Percentiles rank a stretch among this genome's conserved stretches.
phyloP scores from a whole-genome alignment of 192 early-diverging fungal genomes.

The Coemansia sp. region DNA sequence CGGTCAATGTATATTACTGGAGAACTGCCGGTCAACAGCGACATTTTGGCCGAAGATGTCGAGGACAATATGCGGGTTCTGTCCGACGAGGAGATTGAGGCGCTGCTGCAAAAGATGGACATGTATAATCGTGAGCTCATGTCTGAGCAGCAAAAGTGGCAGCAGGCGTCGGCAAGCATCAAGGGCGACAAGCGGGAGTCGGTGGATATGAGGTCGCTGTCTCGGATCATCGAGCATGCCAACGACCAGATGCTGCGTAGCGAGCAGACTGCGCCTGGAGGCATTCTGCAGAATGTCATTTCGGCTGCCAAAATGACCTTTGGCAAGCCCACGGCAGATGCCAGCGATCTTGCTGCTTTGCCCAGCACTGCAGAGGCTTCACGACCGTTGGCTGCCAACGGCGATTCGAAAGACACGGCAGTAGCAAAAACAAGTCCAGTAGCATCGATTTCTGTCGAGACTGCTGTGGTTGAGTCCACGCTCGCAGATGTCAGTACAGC shows the following conservation, averaged over 20 bases:
- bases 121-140: constrained; percentile 52
- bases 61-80: constrained; percentile 52
- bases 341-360: background rate
- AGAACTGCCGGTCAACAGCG: background rate
- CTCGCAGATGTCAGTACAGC: background rate
- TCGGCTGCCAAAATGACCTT: constrained; percentile 39
- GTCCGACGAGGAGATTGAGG: constrained; percentile 38
- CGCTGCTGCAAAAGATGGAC: constrained; percentile 40
- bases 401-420: constrained; percentile 11
- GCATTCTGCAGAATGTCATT: constrained; percentile 35
- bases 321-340: constrained; percentile 7
- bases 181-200: background rate
- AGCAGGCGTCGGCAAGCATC: background rate
- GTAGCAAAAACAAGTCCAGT: constrained; percentile 5
- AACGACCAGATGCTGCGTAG: constrained; percentile 44
- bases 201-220: constrained; percentile 27
- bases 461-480: background rate
- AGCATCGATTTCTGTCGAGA: background rate
- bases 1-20: constrained; percentile 42
- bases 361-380: background rate
- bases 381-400: constrained; percentile 3
- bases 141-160: constrained; percentile 40
- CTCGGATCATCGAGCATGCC: constrained; percentile 33
- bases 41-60: constrained; percentile 32
- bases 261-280: constrained; percentile 9